phyloP scores from a whole-genome alignment of 2,329 filamentous ascomycete genomes.

The Aspergillus aculeatinus region DNA sequence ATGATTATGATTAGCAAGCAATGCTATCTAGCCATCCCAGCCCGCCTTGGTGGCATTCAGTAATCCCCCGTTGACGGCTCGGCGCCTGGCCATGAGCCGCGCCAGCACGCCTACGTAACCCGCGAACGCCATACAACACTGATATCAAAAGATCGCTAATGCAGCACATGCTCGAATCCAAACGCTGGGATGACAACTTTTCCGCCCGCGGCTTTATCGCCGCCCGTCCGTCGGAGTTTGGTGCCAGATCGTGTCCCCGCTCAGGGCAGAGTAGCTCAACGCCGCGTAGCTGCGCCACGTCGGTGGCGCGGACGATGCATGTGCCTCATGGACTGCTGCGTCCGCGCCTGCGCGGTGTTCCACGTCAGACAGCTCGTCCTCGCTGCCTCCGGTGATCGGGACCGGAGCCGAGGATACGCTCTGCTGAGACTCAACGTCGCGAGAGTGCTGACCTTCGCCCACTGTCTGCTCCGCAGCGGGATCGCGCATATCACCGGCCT shows the following conservation, averaged over 20 bases:
- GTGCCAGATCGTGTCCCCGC: slow-evolving; percentile 48
- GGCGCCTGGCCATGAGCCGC: not conserved
- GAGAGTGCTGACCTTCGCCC: slow-evolving; percentile 43
- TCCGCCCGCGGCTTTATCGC: slow-evolving; percentile 29
- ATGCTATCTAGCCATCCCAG: not conserved
- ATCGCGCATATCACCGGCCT: slow-evolving; percentile 25
- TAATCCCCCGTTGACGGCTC: not conserved
- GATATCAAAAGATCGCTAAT: slow-evolving; percentile 35
- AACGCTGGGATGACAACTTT: slow-evolving; percentile 17
- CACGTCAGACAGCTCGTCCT: slow-evolving; percentile 42
- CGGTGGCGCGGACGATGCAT: slow-evolving; percentile 35
- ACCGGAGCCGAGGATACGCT: slow-evolving; percentile 53
- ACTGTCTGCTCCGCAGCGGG: slow-evolving; percentile 36
- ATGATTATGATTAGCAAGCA: not conserved
- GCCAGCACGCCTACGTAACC: not conserved
- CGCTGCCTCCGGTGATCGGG: slow-evolving; percentile 42
- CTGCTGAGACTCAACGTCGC: slow-evolving; percentile 47
- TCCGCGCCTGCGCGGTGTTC: slow-evolving; percentile 41
- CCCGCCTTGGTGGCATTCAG: not conserved
- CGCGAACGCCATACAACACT: slow-evolving; percentile 31
- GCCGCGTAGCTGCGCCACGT: slow-evolving; percentile 47
- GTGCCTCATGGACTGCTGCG: slow-evolving; percentile 34
- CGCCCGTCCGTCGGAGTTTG: slow-evolving; percentile 41
- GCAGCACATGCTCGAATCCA: slow-evolving; percentile 25
- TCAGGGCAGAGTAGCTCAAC: slow-evolving; percentile 46